phyloP scores from a whole-genome alignment of 495 filamentous ascomycete genomes.

The Bombardia bombarda region DNA sequence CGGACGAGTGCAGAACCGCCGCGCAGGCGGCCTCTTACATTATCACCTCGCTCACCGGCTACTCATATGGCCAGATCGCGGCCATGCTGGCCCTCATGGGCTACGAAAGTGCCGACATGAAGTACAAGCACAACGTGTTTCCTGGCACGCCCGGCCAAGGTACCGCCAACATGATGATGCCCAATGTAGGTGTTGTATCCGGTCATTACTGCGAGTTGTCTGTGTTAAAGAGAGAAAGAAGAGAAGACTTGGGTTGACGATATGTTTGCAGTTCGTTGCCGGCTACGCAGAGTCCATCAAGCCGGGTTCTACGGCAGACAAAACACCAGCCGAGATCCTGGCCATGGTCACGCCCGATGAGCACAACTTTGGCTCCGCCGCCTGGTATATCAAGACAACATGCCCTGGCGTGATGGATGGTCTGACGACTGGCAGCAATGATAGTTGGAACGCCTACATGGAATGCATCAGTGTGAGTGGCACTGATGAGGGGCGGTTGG shows the following conservation, averaged over 20 bases:
- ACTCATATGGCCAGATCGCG: constrained; percentile 47
- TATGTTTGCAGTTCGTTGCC: constrained; percentile 1
- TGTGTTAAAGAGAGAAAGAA: too few relatives aligned
- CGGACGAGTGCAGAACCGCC: constrained; percentile 61
- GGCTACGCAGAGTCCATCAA: constrained; percentile 53
- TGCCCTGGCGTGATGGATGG: constrained; percentile 43
- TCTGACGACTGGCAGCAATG: constrained; percentile 44
- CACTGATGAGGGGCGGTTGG: constrained; percentile 38
- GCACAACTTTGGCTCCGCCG: constrained; percentile 64
- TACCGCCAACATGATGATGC: constrained; percentile 72
- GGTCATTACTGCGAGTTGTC: too few relatives aligned
- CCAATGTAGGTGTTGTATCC: constrained; percentile 22
- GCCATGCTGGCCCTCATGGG: constrained; percentile 57
- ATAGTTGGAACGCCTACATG: constrained; percentile 57
- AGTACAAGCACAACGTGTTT: constrained; percentile 54
- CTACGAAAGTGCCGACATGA: constrained; percentile 60
- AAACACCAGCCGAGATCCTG: constrained; percentile 41
- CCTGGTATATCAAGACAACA: constrained; percentile 67
- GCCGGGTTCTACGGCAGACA: constrained; percentile 23
- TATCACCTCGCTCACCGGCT: constrained; percentile 18
- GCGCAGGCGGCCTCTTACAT: constrained; percentile 49
- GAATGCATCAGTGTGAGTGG: constrained; percentile 51
- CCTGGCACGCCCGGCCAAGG: constrained; percentile 64
- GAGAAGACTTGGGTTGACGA: too few relatives aligned
- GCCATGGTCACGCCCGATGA: constrained; percentile 50